Evolutionary conservation across 352 stramenopile species (phyloP).

Genomic region (Globisporangium mamillatum): DNA sequence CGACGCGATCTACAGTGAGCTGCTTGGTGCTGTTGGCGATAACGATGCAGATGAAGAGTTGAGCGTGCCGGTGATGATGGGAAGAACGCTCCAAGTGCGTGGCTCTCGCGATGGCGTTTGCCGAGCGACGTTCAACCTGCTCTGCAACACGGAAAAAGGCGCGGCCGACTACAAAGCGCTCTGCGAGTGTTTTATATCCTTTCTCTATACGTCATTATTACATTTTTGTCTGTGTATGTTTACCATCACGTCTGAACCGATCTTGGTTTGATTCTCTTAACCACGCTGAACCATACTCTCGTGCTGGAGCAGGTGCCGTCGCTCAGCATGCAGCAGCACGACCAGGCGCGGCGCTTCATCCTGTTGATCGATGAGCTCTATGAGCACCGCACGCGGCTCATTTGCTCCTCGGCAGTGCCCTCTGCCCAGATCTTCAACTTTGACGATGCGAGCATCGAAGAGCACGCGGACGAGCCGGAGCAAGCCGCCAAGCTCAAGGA

Average conservation of each 20-base stretch:
- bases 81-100: conserved; percentile 48
- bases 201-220: background rate
- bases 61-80: conserved; percentile 80
- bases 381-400: conserved; percentile 72
- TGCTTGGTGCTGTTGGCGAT: conserved; percentile 25
- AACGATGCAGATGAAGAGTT: conserved; percentile 25
- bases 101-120: conserved; percentile 47
- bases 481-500: conserved; percentile 44
- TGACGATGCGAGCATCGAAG: conserved; percentile 37
- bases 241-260: background rate
- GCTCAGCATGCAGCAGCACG: conserved; percentile 85
- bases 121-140: conserved; percentile 88
- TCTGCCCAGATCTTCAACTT: conserved; percentile 69
- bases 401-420: conserved; percentile 49
- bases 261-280: background rate
- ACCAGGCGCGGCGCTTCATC: conserved; percentile 95
- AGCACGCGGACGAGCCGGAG: conserved; percentile 16
- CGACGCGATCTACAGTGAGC: conserved; percentile 37
- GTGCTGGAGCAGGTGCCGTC: conserved; percentile 88
- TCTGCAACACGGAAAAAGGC: conserved; percentile 94
- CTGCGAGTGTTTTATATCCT: conserved; percentile 74
- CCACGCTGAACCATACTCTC: conserved; percentile 55
- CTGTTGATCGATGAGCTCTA: conserved; percentile 97
- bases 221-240: background rate
- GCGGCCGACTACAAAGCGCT: conserved; percentile 95